Percentiles rank a stretch among this genome's conserved stretches.
phyloP scores from a whole-genome alignment of 2,329 filamentous ascomycete genomes.

The Fusarium floridanum region DNA sequence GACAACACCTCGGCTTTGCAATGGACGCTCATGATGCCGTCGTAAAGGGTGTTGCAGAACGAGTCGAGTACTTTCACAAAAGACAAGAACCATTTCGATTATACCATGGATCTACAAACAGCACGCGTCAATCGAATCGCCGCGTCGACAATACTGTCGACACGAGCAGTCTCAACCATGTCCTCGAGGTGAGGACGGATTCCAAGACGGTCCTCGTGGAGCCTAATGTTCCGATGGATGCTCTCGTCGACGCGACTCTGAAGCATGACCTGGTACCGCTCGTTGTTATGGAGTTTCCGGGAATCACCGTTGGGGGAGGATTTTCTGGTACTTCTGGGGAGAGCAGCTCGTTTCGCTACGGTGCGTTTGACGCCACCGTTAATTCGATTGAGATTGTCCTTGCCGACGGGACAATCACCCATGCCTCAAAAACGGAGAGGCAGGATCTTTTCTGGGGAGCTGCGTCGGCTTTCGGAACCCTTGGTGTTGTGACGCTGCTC shows the following conservation, averaged over 20 bases:
- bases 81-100: constrained; percentile 73
- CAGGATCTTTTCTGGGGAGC: constrained; percentile 74
- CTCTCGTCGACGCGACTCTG: constrained; percentile 70
- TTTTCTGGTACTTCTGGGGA: constrained; percentile 76
- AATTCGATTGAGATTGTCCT: constrained; percentile 75
- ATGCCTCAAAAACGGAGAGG: constrained; percentile 65
- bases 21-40: constrained; percentile 61
- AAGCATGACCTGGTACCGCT: constrained; percentile 69
- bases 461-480: constrained; percentile 74
- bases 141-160: constrained; percentile 71
- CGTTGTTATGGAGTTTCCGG: constrained; percentile 79
- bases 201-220: constrained; percentile 73
- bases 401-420: constrained; percentile 68
- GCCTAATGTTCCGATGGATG: constrained; percentile 78
- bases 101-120: constrained; percentile 83
- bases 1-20: constrained; percentile 2
- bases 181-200: constrained; percentile 70
- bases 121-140: constrained; percentile 71
- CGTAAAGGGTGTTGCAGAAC: constrained; percentile 58
- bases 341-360: constrained; percentile 76
- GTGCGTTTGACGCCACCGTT: constrained; percentile 74
- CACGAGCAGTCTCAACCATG: constrained; percentile 72
- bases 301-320: constrained; percentile 78
- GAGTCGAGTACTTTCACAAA: constrained; percentile 59
- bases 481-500: constrained; percentile 75